Conservation (phyloP, 331 rosid genomes). For the Cydonia oblonga region DNA sequence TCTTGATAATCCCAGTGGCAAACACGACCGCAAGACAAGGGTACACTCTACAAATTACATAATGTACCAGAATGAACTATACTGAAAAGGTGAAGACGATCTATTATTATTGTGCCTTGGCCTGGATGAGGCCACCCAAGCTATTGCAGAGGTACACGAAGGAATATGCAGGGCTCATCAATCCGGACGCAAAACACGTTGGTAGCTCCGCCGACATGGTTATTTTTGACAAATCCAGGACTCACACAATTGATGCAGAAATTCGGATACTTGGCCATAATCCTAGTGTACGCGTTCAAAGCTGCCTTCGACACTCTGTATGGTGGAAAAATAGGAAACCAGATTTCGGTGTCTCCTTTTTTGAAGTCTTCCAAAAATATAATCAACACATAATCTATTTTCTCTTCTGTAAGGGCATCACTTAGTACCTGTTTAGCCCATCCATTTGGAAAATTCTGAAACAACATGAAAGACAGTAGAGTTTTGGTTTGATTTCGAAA, state of each 20-base stretch:
- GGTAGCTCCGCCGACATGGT: slow-evolving; percentile 26
- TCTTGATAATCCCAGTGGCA: too few relatives aligned
- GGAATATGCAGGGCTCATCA: too few relatives aligned
- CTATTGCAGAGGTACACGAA: too few relatives aligned
- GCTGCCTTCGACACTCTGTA: slow-evolving; percentile 25
- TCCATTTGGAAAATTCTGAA: slow-evolving; percentile 24
- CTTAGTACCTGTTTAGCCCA: slow-evolving; percentile 26
- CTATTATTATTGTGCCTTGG: too few relatives aligned
- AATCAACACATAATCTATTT: slow-evolving; percentile 18
- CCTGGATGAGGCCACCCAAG: too few relatives aligned
- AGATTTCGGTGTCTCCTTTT: slow-evolving; percentile 29
- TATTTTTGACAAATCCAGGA: slow-evolving; percentile 36
- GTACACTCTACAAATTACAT: too few relatives aligned
- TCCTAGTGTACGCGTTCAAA: slow-evolving; percentile 25
- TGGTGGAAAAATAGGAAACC: slow-evolving; percentile 17
- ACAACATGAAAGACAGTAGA: background rate
- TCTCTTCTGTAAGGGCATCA: slow-evolving; percentile 28
- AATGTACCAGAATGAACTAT: too few relatives aligned
- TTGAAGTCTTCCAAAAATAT: slow-evolving; percentile 25
- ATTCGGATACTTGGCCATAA: slow-evolving; percentile 21
- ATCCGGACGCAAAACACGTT: too few relatives aligned
- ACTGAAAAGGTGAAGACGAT: too few relatives aligned
- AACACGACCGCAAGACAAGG: too few relatives aligned
- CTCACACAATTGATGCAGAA: slow-evolving; percentile 27
- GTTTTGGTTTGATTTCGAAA: background rate